Conservation (phyloP, 2,329 filamentous ascomycete genomes). For the Cytospora chrysosperma region DNA sequence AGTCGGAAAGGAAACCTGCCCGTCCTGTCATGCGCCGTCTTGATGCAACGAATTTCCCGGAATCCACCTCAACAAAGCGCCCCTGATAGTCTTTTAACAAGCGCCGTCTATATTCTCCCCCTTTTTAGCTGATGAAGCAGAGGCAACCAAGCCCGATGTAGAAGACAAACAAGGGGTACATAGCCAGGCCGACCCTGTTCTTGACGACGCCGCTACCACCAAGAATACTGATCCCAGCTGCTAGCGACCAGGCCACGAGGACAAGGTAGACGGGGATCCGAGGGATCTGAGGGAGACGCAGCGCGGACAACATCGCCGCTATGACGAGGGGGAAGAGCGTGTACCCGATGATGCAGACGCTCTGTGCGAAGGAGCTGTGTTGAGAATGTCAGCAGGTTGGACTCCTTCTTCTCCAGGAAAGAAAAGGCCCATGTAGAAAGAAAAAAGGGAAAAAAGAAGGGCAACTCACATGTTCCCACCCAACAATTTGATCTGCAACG, state of each 20-base stretch:
- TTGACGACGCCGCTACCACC: constrained; percentile 94
- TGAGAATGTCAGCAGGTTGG: constrained; percentile 8
- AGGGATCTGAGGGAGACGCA: constrained; percentile 75
- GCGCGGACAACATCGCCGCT: constrained; percentile 81
- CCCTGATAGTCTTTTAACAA: neutral
- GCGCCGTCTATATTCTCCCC: neutral
- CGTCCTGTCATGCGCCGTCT: constrained; percentile 21
- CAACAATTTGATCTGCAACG: constrained; percentile 94
- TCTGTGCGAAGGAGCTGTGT: constrained; percentile 90
- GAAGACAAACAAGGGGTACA: constrained; percentile 93
- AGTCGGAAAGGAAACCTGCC: constrained; percentile 3
- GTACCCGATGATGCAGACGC: constrained; percentile 96
- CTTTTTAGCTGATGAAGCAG: constrained; percentile 90
- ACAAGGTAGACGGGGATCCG: constrained; percentile 89
- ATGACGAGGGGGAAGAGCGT: constrained; percentile 96
- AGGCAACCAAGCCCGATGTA: constrained; percentile 90
- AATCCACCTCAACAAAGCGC: constrained; percentile 1
- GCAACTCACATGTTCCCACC: constrained; percentile 88
- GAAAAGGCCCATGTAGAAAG: constrained; percentile 24
- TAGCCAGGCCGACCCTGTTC: constrained; percentile 89
- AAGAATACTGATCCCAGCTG: constrained; percentile 92
- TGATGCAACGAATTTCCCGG: constrained; percentile 16
- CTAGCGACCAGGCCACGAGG: constrained; percentile 87
- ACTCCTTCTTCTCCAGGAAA: too few species aligned
- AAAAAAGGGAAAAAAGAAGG: neutral